Evolutionary conservation across 2,329 filamentous ascomycete genomes (phyloP).

Genomic region (Huntiella abstrusa): DNA sequence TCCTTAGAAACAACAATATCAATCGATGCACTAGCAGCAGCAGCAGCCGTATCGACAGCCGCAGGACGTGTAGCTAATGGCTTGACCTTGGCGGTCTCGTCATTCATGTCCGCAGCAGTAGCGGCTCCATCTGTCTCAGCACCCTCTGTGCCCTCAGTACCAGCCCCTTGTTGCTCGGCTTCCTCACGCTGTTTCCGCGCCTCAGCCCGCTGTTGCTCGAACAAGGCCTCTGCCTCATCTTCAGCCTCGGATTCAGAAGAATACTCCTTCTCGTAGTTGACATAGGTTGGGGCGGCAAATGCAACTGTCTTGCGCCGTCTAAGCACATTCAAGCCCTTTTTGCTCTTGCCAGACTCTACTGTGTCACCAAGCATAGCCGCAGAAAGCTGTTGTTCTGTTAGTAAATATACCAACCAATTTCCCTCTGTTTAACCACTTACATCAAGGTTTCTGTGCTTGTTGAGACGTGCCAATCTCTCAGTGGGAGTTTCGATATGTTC

Average conservation of each 20-base stretch:
- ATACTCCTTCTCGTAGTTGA: conserved; percentile 76
- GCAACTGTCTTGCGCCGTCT: conserved; percentile 73
- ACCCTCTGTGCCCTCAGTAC: conserved; percentile 9
- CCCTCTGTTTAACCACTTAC: conserved; percentile 31
- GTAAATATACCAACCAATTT: background rate
- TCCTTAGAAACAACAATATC: conserved; percentile 1
- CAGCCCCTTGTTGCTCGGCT: conserved; percentile 16
- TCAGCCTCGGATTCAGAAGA: conserved; percentile 55
- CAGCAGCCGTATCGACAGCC: conserved; percentile 14
- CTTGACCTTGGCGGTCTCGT: conserved; percentile 36
- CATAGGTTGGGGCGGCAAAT: conserved; percentile 69
- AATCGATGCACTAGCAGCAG: background rate
- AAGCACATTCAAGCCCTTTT: conserved; percentile 47
- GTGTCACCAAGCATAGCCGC: conserved; percentile 44
- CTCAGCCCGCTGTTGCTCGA: conserved; percentile 19
- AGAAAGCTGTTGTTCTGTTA: conserved; percentile 26
- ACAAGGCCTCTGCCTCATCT: conserved; percentile 21
- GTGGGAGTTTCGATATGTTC: conserved; percentile 98
- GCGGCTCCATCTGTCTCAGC: background rate
- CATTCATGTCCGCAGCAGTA: conserved; percentile 20
- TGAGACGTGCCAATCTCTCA: conserved; percentile 76
- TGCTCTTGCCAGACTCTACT: conserved; percentile 41
- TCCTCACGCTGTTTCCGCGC: conserved; percentile 17
- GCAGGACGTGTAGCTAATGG: conserved; percentile 23
- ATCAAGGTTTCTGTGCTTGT: conserved; percentile 97